Base-by-base conservation (phyloP, 768 basidiomycete species). In the Trametes sanguinea region DNA sequence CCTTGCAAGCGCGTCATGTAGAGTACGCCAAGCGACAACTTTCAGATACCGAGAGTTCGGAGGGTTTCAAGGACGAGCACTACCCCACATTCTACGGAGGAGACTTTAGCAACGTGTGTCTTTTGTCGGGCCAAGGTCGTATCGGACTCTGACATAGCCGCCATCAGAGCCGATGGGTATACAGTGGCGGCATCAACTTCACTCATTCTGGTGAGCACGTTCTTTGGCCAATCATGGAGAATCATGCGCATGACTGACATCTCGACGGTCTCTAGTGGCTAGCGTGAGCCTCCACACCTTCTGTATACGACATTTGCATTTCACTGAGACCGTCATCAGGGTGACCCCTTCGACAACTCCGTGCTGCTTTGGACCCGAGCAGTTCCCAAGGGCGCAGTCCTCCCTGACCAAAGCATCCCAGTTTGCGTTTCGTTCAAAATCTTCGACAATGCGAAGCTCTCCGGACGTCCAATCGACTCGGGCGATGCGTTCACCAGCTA, bases 291-390 rank as follows among this genome's bases (percentile, higher is more conserved):
- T 6, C 4, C 13, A 37, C 35, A 37, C 11, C 35, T 37, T 37
- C 11, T 37, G 35, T 37, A 11, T 37, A 11, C 35, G 6, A 8
- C 10, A 43, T 14, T 43, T 43, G 42, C 7, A 39, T 13, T 39
- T 39, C 39, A 43, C 32, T 43, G n/a, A 45, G 3, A 4, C 2
- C 14, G 10, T 43, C 22, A 0, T 2, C 67, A 84, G 79, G 84
- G 83, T 6, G 83, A 86, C 66, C 84, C 85, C 4, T 77, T 81
- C 50, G 80, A 81, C 61, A 77, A 75, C 17, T 84, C 83, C 27
- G 77, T 85, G 39, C 75, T 84, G 40, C 76, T 85, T 16, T 86
- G 85, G 84, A 86, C 84, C 2, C 81, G 83, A 27, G 82, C 84
- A 2, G 73, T 76, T 17, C 78, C 81, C 10, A 46, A 67, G 13